Conservation (phyloP, 768 basidiomycete species). For the Plicaturopsis crispa region DNA sequence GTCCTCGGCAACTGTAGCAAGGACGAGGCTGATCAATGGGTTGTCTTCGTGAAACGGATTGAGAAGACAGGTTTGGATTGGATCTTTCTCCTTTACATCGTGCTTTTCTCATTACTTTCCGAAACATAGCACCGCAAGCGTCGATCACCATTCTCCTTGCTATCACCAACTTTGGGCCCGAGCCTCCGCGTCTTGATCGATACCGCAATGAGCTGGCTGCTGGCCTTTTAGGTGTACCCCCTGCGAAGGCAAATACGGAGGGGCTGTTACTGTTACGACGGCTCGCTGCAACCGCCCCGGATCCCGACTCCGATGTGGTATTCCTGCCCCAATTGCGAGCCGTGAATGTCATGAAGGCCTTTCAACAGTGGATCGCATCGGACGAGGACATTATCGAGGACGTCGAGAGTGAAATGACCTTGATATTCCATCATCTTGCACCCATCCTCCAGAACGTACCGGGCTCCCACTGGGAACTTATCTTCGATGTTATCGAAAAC, state of each 20-base stretch:
- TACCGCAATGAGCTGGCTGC: conserved; percentile 90
- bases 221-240: conserved; percentile 58
- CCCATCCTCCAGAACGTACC: conserved; percentile 84
- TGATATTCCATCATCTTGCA: conserved; percentile 66
- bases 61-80: conserved; percentile 50
- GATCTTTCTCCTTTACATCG: background rate
- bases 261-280: conserved; percentile 66
- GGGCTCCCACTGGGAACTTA: conserved; percentile 89
- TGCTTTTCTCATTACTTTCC: background rate
- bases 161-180: conserved; percentile 53
- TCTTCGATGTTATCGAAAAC: conserved; percentile 83
- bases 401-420: conserved; percentile 70
- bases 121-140: conserved; percentile 54
- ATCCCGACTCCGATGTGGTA: conserved; percentile 67
- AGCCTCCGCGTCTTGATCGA: conserved; percentile 65
- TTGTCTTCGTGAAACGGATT: conserved; percentile 55
- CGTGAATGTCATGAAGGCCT: conserved; percentile 79
- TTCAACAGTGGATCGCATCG: conserved; percentile 72
- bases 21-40: conserved; percentile 72
- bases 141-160: conserved; percentile 60
- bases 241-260: conserved; percentile 53
- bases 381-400: conserved; percentile 61
- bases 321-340: conserved; percentile 84
- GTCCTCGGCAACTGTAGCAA: conserved; percentile 49
- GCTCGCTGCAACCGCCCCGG: conserved; percentile 68